A percentile compares a stretch with the other conserved stretches of the same genome.
phyloP scores from a whole-genome alignment of 441 rosid genomes.

The Eruca vesicaria region DNA sequence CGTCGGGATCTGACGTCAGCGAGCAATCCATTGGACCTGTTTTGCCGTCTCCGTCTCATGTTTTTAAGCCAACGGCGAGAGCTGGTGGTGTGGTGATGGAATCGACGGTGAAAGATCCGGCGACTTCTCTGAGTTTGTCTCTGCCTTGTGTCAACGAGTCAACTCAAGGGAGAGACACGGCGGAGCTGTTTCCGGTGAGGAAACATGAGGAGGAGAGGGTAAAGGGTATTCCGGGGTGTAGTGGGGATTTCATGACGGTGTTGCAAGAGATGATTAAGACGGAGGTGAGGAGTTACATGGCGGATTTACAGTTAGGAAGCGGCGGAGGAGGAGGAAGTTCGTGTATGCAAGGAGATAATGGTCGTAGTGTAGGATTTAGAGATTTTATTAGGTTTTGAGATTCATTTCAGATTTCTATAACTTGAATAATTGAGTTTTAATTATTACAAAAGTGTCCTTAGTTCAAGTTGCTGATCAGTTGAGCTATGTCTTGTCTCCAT shows the following conservation, averaged over 20 bases:
- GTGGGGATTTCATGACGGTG: conserved; percentile 35
- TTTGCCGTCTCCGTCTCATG: conserved; percentile 1
- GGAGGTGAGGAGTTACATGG: conserved; percentile 46
- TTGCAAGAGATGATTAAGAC: conserved; percentile 47
- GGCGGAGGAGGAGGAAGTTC: conserved; percentile 21
- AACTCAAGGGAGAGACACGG: background rate
- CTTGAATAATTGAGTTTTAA: background rate
- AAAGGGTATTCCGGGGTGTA: background rate
- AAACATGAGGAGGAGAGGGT: background rate
- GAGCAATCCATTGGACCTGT: conserved; percentile 25
- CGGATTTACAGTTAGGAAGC: conserved; percentile 20
- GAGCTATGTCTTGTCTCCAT: conserved; percentile 55
- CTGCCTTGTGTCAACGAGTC: conserved; percentile 27
- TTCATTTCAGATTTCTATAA: background rate
- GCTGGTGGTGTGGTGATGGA: conserved; percentile 6
- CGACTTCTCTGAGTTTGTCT: conserved; percentile 41
- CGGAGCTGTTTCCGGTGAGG: conserved; percentile 21
- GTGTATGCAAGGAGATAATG: conserved; percentile 23
- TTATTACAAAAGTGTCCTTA: conserved; percentile 17
- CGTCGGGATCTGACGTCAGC: conserved; percentile 49
- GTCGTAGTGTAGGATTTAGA: conserved; percentile 21
- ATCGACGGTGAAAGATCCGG: conserved; percentile 21
- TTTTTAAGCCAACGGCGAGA: conserved; percentile 28
- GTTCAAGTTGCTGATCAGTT: conserved; percentile 36
- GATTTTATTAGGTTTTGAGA: conserved; percentile 17